Conservation (phyloP, 2,329 filamentous ascomycete species). For the Epichloe brachyelytri region DNA sequence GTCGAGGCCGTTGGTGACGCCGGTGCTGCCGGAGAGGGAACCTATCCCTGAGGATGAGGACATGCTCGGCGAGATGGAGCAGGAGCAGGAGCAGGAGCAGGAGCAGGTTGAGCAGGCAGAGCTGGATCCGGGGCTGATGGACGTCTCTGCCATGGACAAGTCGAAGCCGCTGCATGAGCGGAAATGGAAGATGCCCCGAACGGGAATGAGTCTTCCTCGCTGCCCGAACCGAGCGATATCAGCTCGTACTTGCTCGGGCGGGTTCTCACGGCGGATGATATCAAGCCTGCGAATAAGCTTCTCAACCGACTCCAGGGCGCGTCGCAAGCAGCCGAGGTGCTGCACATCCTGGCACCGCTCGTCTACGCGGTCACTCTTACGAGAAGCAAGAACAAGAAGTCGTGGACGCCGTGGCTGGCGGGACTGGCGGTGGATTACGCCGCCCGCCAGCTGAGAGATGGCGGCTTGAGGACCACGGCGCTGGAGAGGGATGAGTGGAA, state of each 20-base stretch:
- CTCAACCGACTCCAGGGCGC: conserved; percentile 69
- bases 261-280: conserved; percentile 88
- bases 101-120: conserved; percentile 27
- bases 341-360: conserved; percentile 83
- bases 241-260: conserved; percentile 78
- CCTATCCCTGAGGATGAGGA: conserved; percentile 49
- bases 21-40: conserved; percentile 76
- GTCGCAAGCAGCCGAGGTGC: conserved; percentile 67
- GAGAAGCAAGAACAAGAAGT: conserved; percentile 56
- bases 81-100: neutral
- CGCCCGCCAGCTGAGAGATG: conserved; percentile 67
- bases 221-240: conserved; percentile 73
- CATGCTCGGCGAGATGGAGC: conserved; percentile 29
- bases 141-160: conserved; percentile 13
- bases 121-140: conserved; percentile 27
- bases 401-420: conserved; percentile 86
- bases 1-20: conserved; percentile 68
- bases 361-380: conserved; percentile 76
- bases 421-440: conserved; percentile 78
- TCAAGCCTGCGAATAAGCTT: conserved; percentile 79
- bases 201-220: conserved; percentile 66
- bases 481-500: conserved; percentile 83
- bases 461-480: conserved; percentile 67
- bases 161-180: conserved; percentile 29
- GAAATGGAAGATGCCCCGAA: conserved; percentile 90